Evolutionary conservation across 2,329 filamentous ascomycete genomes (phyloP), one percentile per base, ranked within the genome.

Genomic region (Xylaria sp.): DNA sequence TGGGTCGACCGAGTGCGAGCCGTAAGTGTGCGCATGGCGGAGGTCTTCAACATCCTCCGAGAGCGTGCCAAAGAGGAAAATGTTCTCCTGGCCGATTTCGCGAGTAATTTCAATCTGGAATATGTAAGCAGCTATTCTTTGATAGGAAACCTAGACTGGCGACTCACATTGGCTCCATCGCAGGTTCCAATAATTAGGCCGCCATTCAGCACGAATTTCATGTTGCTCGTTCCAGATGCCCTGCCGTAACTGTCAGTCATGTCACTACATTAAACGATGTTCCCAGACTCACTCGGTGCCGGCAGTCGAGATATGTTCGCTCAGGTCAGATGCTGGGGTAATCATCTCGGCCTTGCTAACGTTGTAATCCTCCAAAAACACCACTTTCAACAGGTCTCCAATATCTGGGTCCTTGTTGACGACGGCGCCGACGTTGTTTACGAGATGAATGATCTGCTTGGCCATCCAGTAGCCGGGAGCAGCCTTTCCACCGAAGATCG

Each of bases 391-490:
- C 24, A 96, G 80, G 69, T 97, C 93, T 26, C 93, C 93, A 69
- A 97, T 87, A 29, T 97, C 94, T 40, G 85, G 80, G 67, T 99
- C 94, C 39, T 90, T 90, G 78, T 99, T 99, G 64, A 99, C 88
- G 2, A 97, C 90, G 16, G 85, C 77, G 3, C 91, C 92, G 21
- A 97, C 94, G 57, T 87, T 88, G 78, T 97, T 97, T 79, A 99
- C 87, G 52, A 99, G 83, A 71, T 97, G 93, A 66, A 99, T 99
- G 63, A 97, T 92, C 39, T 94, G 95, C 84, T 99, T 99, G 37
- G 94, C 94, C 94, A 97, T 99, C 94, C 94, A 99, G 80, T 99
- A 99, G 16, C 94, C 94, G 0, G 94, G 94, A 1, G 94, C 94
- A 21, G 94, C 94, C 77, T 99, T 99, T 66, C 94, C 94, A 69